A percentile compares a stretch with the other conserved stretches of the same genome.
These are phyloP conservation scores for Lodderomyces margitis DNA, from an alignment of 1,139 yeast species.

Conservation along the genomic window DNA sequence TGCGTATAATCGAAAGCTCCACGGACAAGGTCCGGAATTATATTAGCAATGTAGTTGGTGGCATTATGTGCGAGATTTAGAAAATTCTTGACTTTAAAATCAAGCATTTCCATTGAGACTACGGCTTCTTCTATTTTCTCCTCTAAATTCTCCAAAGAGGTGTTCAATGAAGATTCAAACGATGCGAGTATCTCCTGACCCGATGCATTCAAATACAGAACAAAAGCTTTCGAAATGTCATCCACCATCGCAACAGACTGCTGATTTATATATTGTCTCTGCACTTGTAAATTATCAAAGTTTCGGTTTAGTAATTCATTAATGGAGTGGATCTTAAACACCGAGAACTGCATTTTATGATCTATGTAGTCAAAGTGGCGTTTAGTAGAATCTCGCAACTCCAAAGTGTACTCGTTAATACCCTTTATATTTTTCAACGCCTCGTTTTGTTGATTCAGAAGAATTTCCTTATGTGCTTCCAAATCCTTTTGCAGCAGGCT, in stretches of 20 bases:
- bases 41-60: background rate
- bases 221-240: constrained; percentile 3
- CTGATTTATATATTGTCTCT: background rate
- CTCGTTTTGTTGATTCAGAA: constrained; percentile 7
- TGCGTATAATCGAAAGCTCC: background rate
- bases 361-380: background rate
- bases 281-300: constrained; percentile 1
- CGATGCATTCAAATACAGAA: constrained; percentile 4
- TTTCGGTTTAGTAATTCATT: background rate
- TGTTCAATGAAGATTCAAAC: constrained; percentile 12
- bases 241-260: background rate
- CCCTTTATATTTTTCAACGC: background rate
- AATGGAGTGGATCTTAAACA: background rate
- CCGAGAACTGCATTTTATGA: background rate
- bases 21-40: background rate
- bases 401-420: background rate
- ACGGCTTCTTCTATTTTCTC: constrained; percentile 14
- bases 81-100: constrained; percentile 5
- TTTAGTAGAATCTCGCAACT: background rate
- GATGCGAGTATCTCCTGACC: constrained; percentile 3
- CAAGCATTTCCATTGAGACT: constrained; percentile 12
- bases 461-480: background rate
- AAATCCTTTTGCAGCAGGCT: constrained; percentile 8
- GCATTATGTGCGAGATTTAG: background rate
- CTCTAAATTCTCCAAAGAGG: constrained; percentile 12